phyloP scores from a whole-genome alignment of 129 eudicot genomes.

The Artemisia annua region DNA sequence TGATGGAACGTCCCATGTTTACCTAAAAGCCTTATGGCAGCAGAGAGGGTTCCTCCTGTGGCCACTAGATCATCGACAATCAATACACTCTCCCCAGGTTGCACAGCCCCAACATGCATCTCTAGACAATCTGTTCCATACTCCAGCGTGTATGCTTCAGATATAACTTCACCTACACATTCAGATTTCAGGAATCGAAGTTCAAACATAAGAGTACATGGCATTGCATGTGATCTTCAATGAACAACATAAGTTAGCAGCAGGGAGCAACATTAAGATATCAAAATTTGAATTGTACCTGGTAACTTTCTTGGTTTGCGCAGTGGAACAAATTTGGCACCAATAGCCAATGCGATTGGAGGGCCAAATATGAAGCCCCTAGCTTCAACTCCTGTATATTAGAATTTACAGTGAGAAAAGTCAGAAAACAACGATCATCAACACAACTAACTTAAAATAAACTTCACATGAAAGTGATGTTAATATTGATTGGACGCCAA shows the following conservation, averaged over 20 bases:
- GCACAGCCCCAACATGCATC: slow-evolving; percentile 91
- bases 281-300: slow-evolving; percentile 38
- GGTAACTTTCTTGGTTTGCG: slow-evolving; percentile 92
- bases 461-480: no score
- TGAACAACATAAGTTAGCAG: no score
- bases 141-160: slow-evolving; percentile 78
- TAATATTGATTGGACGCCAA: no score
- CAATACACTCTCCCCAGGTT: slow-evolving; percentile 79
- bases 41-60: slow-evolving; percentile 93
- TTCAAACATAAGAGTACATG: neutral
- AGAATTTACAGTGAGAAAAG: no score
- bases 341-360: slow-evolving; percentile 89
- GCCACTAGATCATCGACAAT: slow-evolving; percentile 93
- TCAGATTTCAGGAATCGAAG: neutral
- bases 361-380: slow-evolving; percentile 98
- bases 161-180: slow-evolving; percentile 72
- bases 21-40: slow-evolving; percentile 92
- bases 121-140: slow-evolving; percentile 91
- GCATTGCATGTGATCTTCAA: no score
- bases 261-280: neutral
- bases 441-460: no score
- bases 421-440: no score
- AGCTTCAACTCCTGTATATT: slow-evolving; percentile 82
- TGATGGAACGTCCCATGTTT: slow-evolving; percentile 10
- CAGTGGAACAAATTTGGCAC: slow-evolving; percentile 92